Percentiles rank a stretch among this genome's conserved stretches.
Conservation (phyloP, 345 rosid species). For the Pistacia integerrima region DNA sequence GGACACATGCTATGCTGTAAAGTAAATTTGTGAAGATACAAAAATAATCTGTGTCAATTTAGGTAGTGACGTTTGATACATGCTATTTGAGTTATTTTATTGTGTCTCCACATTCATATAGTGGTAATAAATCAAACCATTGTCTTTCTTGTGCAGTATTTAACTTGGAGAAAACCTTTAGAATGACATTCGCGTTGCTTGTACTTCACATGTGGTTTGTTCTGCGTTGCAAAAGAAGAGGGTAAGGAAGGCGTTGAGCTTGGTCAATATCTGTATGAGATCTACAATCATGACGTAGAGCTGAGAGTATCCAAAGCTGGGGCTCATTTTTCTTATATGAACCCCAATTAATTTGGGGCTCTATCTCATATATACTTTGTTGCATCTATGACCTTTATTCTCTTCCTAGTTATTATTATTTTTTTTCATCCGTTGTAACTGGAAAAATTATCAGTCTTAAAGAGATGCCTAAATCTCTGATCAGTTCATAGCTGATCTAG, state of each 20-base stretch:
- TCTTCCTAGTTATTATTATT: not conserved
- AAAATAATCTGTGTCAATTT: not conserved
- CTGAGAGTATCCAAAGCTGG: slow-evolving; percentile 94
- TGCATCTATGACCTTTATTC: not conserved
- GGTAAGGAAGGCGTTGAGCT: slow-evolving; percentile 91
- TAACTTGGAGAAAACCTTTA: slow-evolving; percentile 93
- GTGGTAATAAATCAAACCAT: not conserved
- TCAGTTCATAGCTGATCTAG: too few species aligned
- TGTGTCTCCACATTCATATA: not conserved
- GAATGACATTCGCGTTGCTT: slow-evolving; percentile 77
- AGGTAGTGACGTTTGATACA: not conserved
- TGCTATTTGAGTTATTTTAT: not conserved
- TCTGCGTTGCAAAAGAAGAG: slow-evolving; percentile 80
- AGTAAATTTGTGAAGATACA: not conserved
- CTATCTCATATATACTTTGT: not conserved
- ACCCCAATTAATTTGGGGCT: slow-evolving; percentile 6
- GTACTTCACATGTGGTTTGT: slow-evolving; percentile 95
- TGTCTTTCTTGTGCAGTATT: slow-evolving; percentile 56
- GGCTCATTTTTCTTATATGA: slow-evolving; percentile 39
- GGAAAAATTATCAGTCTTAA: not conserved
- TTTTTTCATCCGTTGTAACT: not conserved
- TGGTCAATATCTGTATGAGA: slow-evolving; percentile 89
- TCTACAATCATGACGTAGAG: slow-evolving; percentile 94
- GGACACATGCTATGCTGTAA: not conserved
- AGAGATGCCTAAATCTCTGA: too few species aligned